Conservation (phyloP, 805 yeast species). For the Pichia manshurica region DNA sequence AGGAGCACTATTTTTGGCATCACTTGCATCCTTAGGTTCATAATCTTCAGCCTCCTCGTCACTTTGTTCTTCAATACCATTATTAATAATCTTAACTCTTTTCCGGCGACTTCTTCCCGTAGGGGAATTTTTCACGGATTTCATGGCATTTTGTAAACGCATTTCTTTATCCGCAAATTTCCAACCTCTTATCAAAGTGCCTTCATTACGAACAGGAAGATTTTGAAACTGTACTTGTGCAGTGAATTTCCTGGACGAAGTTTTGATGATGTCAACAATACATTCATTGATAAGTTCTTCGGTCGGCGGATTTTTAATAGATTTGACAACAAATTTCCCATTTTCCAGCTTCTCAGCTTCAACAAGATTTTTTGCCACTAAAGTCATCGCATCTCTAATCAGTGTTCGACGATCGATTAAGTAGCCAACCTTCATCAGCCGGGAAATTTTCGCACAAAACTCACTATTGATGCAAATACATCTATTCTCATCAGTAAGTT, state of each 20-base stretch:
- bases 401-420: conserved; percentile 51
- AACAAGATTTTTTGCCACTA: conserved; percentile 29
- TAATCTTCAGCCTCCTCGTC: conserved; percentile 1
- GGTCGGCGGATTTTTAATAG: conserved; percentile 17
- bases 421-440: conserved; percentile 33
- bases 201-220: conserved; percentile 9
- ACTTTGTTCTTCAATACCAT: not conserved
- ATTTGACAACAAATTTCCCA: conserved; percentile 13
- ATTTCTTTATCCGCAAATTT: conserved; percentile 13
- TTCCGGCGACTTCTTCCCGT: not conserved
- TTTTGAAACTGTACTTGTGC: conserved; percentile 10
- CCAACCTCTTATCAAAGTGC: conserved; percentile 9
- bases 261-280: not conserved
- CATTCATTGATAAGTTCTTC: conserved; percentile 12
- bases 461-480: conserved; percentile 38
- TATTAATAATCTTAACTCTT: not conserved
- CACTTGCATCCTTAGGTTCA: not conserved
- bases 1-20: not conserved
- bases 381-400: conserved; percentile 35
- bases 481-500: conserved; percentile 41
- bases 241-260: conserved; percentile 9
- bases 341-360: conserved; percentile 11
- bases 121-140: not conserved
- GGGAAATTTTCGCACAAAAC: conserved; percentile 38
- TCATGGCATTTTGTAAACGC: conserved; percentile 11